Conservation (phyloP, 192 early-diverging fungal species). For the Backusella morwellensis region DNA sequence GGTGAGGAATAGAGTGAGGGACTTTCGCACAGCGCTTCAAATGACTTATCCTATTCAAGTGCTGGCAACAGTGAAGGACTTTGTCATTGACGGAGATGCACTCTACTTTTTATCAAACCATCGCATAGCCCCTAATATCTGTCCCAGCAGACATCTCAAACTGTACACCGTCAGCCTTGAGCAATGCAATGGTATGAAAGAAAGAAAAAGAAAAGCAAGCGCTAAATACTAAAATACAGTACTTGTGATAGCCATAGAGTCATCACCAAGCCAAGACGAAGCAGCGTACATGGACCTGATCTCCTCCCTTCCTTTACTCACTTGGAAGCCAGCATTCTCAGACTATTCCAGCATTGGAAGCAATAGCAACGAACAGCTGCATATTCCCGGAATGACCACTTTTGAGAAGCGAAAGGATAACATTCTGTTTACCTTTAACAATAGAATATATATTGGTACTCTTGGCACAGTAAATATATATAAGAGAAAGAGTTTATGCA, state of each 20-base stretch:
- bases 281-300: background rate
- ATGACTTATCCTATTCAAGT: slow-evolving; percentile 28
- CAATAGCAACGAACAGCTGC: background rate
- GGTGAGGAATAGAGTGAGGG: slow-evolving; percentile 53
- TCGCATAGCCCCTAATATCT: slow-evolving; percentile 2
- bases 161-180: slow-evolving; percentile 32
- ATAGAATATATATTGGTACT: slow-evolving; percentile 36
- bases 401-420: slow-evolving; percentile 23
- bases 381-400: slow-evolving; percentile 43
- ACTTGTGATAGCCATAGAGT: background rate
- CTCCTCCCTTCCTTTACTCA: background rate
- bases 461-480: slow-evolving; percentile 23
- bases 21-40: slow-evolving; percentile 45
- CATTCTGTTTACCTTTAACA: slow-evolving; percentile 37
- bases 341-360: background rate
- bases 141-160: slow-evolving; percentile 13
- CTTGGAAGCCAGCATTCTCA: background rate
- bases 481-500: background rate
- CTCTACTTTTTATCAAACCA: slow-evolving; percentile 52
- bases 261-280: background rate
- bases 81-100: slow-evolving; percentile 49
- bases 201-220: background rate
- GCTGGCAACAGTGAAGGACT: slow-evolving; percentile 46
- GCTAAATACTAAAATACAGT: background rate
- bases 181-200: background rate